Evolutionary conservation across 177 flowering plant species (phyloP).

Genomic region (Vitis hybrid): DNA sequence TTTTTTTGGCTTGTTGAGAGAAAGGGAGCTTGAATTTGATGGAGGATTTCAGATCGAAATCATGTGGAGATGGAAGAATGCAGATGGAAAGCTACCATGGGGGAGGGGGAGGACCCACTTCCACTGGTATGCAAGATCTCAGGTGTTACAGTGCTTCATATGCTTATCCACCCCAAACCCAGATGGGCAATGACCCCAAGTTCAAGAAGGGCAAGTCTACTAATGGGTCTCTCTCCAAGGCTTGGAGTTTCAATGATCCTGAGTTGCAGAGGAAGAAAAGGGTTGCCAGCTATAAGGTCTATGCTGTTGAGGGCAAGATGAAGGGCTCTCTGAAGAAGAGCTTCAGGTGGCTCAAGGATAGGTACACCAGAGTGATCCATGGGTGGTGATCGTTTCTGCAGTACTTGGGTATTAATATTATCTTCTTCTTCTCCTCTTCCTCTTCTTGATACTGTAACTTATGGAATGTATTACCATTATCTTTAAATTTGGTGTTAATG

Average conservation of each 20-base stretch:
- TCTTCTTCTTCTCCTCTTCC: neutral
- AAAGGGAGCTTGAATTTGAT: conserved; percentile 17
- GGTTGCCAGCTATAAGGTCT: conserved; percentile 51
- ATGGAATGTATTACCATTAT: too few relatives aligned
- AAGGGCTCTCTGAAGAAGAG: conserved; percentile 53
- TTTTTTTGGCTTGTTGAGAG: too few relatives aligned
- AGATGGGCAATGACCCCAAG: conserved; percentile 37
- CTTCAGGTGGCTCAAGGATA: conserved; percentile 47
- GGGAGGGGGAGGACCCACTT: conserved; percentile 8
- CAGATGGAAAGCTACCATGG: conserved; percentile 35
- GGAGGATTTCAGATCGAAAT: conserved; percentile 81
- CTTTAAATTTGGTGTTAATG: too few relatives aligned
- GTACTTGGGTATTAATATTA: neutral
- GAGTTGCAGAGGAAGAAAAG: conserved; percentile 60
- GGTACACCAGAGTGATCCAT: conserved; percentile 30
- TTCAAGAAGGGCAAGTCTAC: conserved; percentile 46
- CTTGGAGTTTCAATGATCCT: conserved; percentile 46
- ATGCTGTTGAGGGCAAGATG: conserved; percentile 48
- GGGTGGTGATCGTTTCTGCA: conserved; percentile 22
- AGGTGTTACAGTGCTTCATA: conserved; percentile 72
- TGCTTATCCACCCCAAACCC: conserved; percentile 29
- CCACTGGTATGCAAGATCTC: conserved; percentile 53
- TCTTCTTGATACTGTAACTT: neutral
- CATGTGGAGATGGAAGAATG: conserved; percentile 52
- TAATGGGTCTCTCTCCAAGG: conserved; percentile 33